Conservation (phyloP, 1,284 basidiomycete species). For the Leccinum insigne region DNA sequence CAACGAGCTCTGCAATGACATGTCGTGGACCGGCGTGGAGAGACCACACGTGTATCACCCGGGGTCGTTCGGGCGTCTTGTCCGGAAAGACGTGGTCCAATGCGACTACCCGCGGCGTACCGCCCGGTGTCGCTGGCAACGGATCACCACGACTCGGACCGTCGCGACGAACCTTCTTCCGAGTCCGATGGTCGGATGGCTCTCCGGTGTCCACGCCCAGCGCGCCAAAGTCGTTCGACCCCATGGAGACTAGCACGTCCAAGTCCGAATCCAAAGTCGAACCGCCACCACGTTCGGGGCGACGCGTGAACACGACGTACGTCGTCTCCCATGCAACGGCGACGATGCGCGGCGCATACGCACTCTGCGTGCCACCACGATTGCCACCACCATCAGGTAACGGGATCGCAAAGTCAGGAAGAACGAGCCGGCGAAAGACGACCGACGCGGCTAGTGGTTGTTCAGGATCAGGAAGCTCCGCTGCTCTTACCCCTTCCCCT, state of each 20-base stretch:
- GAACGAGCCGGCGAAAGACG: slow-evolving; percentile 47
- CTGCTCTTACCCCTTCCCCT: not conserved
- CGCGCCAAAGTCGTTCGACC: slow-evolving; percentile 82
- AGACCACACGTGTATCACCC: slow-evolving; percentile 35
- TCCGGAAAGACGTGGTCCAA: slow-evolving; percentile 41
- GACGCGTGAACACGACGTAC: slow-evolving; percentile 59
- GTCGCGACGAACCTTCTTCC: not conserved
- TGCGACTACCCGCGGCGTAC: slow-evolving; percentile 40
- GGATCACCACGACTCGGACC: not conserved
- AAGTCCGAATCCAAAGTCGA: slow-evolving; percentile 37
- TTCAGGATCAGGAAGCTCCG: not conserved
- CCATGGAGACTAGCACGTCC: slow-evolving; percentile 67
- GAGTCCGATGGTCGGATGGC: not conserved
- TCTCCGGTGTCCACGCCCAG: slow-evolving; percentile 40
- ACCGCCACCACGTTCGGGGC: not conserved
- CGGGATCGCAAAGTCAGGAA: not conserved
- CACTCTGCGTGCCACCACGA: not conserved
- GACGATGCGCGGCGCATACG: slow-evolving; percentile 28
- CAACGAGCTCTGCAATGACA: slow-evolving; percentile 49
- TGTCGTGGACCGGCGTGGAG: slow-evolving; percentile 76
- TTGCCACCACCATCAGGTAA: not conserved
- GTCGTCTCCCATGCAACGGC: slow-evolving; percentile 83
- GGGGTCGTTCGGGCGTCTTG: slow-evolving; percentile 13
- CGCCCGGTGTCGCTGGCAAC: too few relatives aligned
- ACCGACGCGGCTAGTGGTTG: not conserved